Evolutionary conservation across 352 stramenopile genomes (phyloP), one percentile per base, ranked within the genome.

Genomic region (Globisporangium paddicum): DNA sequence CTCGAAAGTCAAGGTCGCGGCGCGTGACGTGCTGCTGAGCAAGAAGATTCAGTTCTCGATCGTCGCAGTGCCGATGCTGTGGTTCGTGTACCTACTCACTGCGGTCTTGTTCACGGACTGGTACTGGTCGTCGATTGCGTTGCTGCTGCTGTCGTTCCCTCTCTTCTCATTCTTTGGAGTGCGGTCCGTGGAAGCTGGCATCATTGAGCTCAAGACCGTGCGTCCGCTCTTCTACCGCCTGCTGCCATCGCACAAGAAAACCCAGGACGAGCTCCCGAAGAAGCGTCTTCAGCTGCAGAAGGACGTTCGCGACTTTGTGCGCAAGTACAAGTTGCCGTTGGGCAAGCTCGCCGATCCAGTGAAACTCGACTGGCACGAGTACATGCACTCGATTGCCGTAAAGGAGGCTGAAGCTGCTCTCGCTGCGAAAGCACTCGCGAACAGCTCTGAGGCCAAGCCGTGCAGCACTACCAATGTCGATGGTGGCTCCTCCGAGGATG

Each of bases 31-130:
- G 5, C 55, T 97, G 45, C 58, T 97, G 21, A 96, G 83, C 68
- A 96, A 97, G 72, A 98, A 98, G 72, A 97, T 98, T 57, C 75
- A 93, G 54, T 93, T 97, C 46, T 97, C 86, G 35, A 95, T 97
- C 32, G 75, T 97, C 34, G 83, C 93, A 0, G 87, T 98, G 50
- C 90, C 90, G 11, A 60, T 82, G 54, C 74, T 98, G 9, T 96
- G 89, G 77, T 57, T 96, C 56, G 71, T 89, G 37, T 97, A 98
- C 67, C 73, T 88, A 47, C 58, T 96, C 26, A 69, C 92, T 21
- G 82, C 89, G 19, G 73, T 95, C 42, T 55, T 86, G 26, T 70
- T 96, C 25, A 93, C 86, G 8, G 78, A 93, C 63, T 93, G 83
- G 83, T 90, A 91, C 68, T 91, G 79, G 83, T 90, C 79, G 42